Conservation (phyloP, 805 yeast species). For the Ogataea siamensis region DNA sequence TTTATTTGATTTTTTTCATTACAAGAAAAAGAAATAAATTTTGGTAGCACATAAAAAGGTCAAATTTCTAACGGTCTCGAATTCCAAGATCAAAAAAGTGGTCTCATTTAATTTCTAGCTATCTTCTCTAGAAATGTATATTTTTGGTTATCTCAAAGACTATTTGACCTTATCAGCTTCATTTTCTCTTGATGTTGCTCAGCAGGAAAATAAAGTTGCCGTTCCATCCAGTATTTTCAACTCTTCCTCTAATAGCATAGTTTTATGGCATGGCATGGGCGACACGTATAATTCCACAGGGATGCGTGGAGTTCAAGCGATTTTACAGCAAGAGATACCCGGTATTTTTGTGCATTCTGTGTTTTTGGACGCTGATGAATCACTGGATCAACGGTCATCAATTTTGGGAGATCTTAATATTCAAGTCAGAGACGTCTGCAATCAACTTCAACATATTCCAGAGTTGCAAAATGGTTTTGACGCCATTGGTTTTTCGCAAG, state of each 20-base stretch:
- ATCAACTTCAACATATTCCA: constrained; percentile 44
- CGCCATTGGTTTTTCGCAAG: constrained; percentile 80
- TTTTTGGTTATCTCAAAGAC: not conserved
- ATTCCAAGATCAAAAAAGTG: not conserved
- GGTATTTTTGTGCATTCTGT: constrained; percentile 53
- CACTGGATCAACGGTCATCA: constrained; percentile 52
- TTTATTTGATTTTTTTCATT: not conserved
- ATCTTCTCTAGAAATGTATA: constrained; percentile 2
- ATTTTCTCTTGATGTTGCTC: not conserved
- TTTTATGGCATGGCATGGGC: constrained; percentile 85
- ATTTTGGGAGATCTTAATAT: constrained; percentile 58
- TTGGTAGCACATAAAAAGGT: too few relatives aligned
- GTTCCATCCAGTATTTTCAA: not conserved
- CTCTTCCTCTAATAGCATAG: constrained; percentile 33
- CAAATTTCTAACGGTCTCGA: too few relatives aligned
- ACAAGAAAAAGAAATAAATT: too few relatives aligned
- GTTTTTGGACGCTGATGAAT: constrained; percentile 46
- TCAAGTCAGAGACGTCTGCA: constrained; percentile 56
- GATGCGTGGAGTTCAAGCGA: constrained; percentile 44
- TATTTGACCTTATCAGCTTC: constrained; percentile 1
- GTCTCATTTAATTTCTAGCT: not conserved
- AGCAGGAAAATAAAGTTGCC: too few relatives aligned
- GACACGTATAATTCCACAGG: constrained; percentile 66
- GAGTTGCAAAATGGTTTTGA: constrained; percentile 58
- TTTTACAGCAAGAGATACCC: constrained; percentile 47